Evolutionary conservation across 305 asterid genomes (phyloP).

Genomic region (Fraxinus greggii): DNA sequence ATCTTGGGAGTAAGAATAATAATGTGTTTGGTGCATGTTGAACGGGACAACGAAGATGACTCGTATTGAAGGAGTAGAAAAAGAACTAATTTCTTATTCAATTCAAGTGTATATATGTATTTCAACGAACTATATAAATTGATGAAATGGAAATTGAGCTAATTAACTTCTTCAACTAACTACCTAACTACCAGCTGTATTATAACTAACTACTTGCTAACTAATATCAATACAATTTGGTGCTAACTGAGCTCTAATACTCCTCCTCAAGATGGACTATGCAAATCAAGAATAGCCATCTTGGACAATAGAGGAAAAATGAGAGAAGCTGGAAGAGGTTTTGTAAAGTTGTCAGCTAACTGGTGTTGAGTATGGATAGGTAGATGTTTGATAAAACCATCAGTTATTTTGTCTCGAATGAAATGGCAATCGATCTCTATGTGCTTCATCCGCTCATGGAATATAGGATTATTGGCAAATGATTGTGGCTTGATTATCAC

Average conservation of each 20-base stretch:
- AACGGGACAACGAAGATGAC: neutral
- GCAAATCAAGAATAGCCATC: neutral
- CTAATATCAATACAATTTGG: neutral
- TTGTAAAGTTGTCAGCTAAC: neutral
- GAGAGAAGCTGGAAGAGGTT: neutral
- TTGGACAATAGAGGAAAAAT: neutral
- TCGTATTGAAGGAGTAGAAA: too few species aligned
- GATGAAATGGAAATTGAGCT: neutral
- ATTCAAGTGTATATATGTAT: neutral
- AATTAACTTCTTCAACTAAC: neutral
- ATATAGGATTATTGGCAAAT: neutral
- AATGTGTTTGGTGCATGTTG: neutral
- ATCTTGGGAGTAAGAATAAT: neutral
- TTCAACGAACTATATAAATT: neutral
- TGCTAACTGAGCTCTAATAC: neutral
- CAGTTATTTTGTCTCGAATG: neutral
- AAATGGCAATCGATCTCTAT: neutral
- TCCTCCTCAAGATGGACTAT: neutral
- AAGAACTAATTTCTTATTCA: neutral
- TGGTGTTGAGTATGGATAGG: neutral
- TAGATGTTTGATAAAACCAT: neutral
- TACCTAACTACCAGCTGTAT: neutral
- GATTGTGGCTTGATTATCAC: neutral
- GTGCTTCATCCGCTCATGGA: neutral
- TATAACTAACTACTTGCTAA: neutral